These are phyloP conservation scores for Geoglossum glabrum DNA, from an alignment of 495 filamentous ascomycete species.

Conservation along the genomic window DNA sequence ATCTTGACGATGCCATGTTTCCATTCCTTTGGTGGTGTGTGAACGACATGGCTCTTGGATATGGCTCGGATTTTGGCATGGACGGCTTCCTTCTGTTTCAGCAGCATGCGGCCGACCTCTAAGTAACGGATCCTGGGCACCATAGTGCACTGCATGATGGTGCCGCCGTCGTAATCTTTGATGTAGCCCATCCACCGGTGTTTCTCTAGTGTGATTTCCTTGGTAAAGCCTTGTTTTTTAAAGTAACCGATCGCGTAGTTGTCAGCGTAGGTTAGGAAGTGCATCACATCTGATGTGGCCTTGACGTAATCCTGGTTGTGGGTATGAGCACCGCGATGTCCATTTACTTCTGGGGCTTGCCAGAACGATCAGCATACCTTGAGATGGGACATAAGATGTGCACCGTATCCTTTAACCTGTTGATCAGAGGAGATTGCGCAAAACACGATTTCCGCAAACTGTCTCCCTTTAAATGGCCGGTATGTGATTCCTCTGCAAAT, in stretches of 20 bases:
- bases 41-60: constrained; percentile 71
- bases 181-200: constrained; percentile 98
- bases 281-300: constrained; percentile 89
- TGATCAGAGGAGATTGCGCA: constrained; percentile 96
- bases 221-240: constrained; percentile 97
- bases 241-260: constrained; percentile 99
- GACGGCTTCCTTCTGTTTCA: constrained; percentile 91
- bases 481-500: constrained; percentile 73
- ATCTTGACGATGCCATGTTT: constrained; percentile 49
- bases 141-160: constrained; percentile 99
- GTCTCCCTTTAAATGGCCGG: constrained; percentile 76
- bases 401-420: constrained; percentile 96
- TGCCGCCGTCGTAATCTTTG: constrained; percentile 97
- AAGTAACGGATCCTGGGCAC: constrained; percentile 86
- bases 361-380: constrained; percentile 29
- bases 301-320: constrained; percentile 66
- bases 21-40: constrained; percentile 71
- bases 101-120: constrained; percentile 79
- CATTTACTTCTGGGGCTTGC: background rate
- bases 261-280: constrained; percentile 96
- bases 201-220: constrained; percentile 84
- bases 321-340: background rate
- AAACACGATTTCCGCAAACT: constrained; percentile 97
- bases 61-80: constrained; percentile 86
- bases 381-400: constrained; percentile 91